These are phyloP conservation scores for Calonectria pseudoturangicola DNA, from an alignment of 2,329 filamentous ascomycete species.

Conservation along the genomic window DNA sequence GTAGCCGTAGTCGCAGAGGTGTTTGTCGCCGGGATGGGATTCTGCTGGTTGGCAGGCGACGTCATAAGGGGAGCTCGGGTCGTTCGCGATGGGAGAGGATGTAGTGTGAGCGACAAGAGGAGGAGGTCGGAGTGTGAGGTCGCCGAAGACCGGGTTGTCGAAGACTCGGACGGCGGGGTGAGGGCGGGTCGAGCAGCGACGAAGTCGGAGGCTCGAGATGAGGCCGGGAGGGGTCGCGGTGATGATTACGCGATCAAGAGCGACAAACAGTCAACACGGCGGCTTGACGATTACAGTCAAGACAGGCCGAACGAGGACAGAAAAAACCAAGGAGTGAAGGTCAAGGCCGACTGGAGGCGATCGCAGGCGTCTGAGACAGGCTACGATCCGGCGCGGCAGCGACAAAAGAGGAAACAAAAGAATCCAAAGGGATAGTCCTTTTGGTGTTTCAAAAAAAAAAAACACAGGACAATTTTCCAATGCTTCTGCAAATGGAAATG, in stretches of 20 bases:
- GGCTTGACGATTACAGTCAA: conserved; percentile 51
- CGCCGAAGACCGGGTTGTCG: conserved; percentile 49
- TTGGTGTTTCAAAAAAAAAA: conserved; percentile 48
- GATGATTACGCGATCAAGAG: conserved; percentile 47
- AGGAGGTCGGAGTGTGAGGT: conserved; percentile 51
- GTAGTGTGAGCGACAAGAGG: conserved; percentile 49
- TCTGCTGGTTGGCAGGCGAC: conserved; percentile 75
- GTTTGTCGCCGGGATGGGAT: conserved; percentile 74
- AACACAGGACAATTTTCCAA: conserved; percentile 59
- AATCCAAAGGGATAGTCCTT: conserved; percentile 56
- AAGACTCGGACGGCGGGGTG: conserved; percentile 50
- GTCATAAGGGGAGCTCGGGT: conserved; percentile 70
- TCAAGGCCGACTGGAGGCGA: conserved; percentile 49
- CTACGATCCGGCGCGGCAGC: conserved; percentile 58
- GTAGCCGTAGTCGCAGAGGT: conserved; percentile 74
- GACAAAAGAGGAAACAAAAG: conserved; percentile 47
- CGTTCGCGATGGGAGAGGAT: conserved; percentile 56
- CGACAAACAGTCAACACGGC: conserved; percentile 50
- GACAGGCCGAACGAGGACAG: conserved; percentile 51
- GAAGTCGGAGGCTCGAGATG: conserved; percentile 41
- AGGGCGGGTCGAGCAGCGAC: conserved; percentile 26
- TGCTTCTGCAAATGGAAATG: conserved; percentile 56
- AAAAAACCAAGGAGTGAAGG: conserved; percentile 56
- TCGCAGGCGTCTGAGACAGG: conserved; percentile 57
- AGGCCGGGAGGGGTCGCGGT: conserved; percentile 42